These are phyloP conservation scores for Erythrophleum ivorense DNA, from an alignment of 331 rosid species.

Conservation along the genomic window DNA sequence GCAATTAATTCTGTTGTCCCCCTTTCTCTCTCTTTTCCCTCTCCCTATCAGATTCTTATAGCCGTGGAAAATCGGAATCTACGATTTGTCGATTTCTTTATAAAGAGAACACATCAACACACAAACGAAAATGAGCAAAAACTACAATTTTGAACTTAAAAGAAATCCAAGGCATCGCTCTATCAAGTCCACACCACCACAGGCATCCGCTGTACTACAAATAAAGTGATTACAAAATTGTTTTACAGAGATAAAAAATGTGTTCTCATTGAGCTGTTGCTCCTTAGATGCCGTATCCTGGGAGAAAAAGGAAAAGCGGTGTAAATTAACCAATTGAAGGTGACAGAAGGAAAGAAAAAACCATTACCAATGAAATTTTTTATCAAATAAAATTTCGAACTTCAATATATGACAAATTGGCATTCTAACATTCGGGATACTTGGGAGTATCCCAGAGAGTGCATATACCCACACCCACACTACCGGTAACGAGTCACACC, in stretches of 20 bases:
- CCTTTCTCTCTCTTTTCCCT: no score
- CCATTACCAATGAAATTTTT: background rate
- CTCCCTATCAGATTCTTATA: background rate
- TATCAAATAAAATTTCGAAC: background rate
- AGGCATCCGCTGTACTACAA: slow-evolving; percentile 30
- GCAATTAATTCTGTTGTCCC: no score
- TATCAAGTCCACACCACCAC: slow-evolving; percentile 34
- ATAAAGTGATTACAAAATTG: slow-evolving; percentile 33
- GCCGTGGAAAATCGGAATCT: background rate
- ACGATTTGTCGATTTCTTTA: background rate
- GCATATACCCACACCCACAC: background rate
- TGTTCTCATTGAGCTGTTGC: slow-evolving; percentile 4
- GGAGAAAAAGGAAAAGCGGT: background rate
- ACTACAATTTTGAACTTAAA: slow-evolving; percentile 13
- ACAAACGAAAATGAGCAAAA: slow-evolving; percentile 16
- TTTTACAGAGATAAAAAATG: background rate
- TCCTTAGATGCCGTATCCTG: slow-evolving; percentile 54
- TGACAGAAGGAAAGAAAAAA: background rate
- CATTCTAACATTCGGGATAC: background rate
- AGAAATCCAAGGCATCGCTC: slow-evolving; percentile 22
- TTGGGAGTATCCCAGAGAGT: background rate
- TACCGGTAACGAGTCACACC: background rate
- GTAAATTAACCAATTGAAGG: background rate
- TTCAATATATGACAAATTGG: background rate
- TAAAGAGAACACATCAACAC: background rate